A percentile compares a stretch with the other conserved stretches of the same genome.
These are phyloP conservation scores for Heliocybe sulcata DNA, from an alignment of 1,284 basidiomycete species.

Conservation along the genomic window DNA sequence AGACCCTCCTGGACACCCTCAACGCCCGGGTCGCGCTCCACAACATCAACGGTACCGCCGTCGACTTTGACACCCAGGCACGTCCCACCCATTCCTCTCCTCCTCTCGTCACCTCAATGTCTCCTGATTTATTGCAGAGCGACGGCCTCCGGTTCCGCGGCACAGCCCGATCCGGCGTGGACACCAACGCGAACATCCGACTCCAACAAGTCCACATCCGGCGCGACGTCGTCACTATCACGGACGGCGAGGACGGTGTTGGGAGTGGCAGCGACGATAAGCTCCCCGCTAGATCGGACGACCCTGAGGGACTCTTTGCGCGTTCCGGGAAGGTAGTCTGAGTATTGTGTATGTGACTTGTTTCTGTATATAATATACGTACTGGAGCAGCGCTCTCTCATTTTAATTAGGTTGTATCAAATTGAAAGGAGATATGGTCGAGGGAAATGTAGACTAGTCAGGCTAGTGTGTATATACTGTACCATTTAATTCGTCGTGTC, in stretches of 20 bases:
- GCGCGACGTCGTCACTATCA: background rate
- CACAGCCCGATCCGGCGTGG: background rate
- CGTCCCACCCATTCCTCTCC: background rate
- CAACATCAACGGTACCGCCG: background rate
- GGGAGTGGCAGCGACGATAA: background rate
- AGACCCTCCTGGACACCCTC: constrained; percentile 1
- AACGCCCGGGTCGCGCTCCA: background rate
- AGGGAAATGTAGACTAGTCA: no score
- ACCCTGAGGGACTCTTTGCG: background rate
- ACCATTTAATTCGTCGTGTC: no score
- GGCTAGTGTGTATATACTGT: no score
- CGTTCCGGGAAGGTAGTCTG: background rate
- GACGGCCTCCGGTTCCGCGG: background rate
- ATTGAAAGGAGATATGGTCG: no score
- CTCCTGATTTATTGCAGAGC: background rate
- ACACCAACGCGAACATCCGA: background rate
- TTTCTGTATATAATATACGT: no score
- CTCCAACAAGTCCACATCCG: background rate
- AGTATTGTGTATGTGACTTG: background rate
- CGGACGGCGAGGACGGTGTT: background rate
- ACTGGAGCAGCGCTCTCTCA: no score
- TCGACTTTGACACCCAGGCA: background rate
- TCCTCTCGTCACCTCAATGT: background rate
- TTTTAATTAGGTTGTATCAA: no score
- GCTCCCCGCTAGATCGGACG: background rate